Evolutionary conservation across 192 early-diverging fungal genomes (phyloP).

Genomic region (Spizellomyces punctatus): DNA sequence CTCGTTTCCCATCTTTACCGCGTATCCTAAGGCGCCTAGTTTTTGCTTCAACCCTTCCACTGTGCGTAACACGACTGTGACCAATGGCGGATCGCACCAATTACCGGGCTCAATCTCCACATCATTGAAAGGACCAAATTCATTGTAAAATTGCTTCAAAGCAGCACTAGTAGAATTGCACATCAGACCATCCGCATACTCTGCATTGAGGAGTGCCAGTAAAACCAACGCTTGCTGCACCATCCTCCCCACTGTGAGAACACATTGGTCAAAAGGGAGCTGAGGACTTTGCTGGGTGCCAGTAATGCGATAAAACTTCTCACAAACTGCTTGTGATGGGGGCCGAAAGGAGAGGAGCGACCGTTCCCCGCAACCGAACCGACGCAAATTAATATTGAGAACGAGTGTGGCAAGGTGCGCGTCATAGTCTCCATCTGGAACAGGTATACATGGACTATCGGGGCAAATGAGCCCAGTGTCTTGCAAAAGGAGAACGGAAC

Average conservation of each 20-base stretch:
- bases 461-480: neutral
- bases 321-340: constrained; percentile 21
- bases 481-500: neutral
- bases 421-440: constrained; percentile 39
- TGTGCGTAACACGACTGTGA: constrained; percentile 23
- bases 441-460: constrained; percentile 17
- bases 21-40: constrained; percentile 25
- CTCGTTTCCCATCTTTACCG: constrained; percentile 18
- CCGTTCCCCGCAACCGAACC: constrained; percentile 38
- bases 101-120: constrained; percentile 17
- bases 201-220: constrained; percentile 10
- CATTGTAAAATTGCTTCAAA: constrained; percentile 31
- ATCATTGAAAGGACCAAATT: constrained; percentile 38
- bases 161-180: constrained; percentile 33
- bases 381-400: constrained; percentile 34
- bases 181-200: constrained; percentile 28
- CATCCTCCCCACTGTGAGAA: constrained; percentile 21
- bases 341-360: constrained; percentile 30
- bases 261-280: constrained; percentile 2
- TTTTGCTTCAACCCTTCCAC: constrained; percentile 13
- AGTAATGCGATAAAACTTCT: constrained; percentile 37
- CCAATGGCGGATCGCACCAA: constrained; percentile 32
- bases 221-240: constrained; percentile 21
- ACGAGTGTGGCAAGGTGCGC: constrained; percentile 8
- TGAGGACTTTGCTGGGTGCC: constrained; percentile 11